A percentile compares a stretch with the other conserved stretches of the same genome.
These are phyloP conservation scores for Cyclostephanos tholiformis DNA, from an alignment of 108 stramenopile genomes.

Conservation along the genomic window DNA sequence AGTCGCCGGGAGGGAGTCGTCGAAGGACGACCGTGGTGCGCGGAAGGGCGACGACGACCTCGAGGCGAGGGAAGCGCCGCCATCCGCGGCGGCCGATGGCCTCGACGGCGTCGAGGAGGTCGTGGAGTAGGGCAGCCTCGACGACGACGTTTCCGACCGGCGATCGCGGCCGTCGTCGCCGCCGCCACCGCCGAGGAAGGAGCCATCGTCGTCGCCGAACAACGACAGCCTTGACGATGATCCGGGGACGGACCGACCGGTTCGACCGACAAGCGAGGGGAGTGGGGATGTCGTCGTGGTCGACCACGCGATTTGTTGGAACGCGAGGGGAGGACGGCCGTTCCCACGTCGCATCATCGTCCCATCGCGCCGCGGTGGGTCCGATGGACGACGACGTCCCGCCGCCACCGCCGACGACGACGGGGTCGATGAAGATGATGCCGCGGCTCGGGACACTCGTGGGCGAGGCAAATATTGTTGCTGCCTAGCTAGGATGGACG, in stretches of 20 bases:
- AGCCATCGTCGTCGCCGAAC: background rate
- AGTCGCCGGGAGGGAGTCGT: constrained; percentile 48
- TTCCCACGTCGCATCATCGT: no score
- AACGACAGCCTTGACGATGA: background rate
- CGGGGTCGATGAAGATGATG: background rate
- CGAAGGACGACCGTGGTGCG: constrained; percentile 36
- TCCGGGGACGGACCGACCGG: background rate
- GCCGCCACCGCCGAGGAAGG: constrained; percentile 8
- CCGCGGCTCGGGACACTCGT: background rate
- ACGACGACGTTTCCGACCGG: background rate
- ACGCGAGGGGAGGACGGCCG: background rate
- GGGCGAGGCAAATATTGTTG: background rate
- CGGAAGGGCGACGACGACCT: constrained; percentile 45
- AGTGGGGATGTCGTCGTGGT: background rate
- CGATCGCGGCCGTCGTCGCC: background rate
- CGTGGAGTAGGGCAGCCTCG: constrained; percentile 32
- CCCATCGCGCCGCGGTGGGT: no score
- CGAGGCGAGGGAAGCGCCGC: constrained; percentile 1
- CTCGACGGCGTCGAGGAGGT: constrained; percentile 11
- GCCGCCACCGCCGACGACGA: background rate
- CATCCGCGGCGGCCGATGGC: background rate
- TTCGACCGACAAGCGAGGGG: no score
- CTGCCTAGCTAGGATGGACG: constrained; percentile 11
- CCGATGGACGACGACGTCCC: no score
- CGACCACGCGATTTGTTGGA: background rate